phyloP scores from a whole-genome alignment of 2,329 filamentous ascomycete genomes.

The Mycosphaerella sp. region DNA sequence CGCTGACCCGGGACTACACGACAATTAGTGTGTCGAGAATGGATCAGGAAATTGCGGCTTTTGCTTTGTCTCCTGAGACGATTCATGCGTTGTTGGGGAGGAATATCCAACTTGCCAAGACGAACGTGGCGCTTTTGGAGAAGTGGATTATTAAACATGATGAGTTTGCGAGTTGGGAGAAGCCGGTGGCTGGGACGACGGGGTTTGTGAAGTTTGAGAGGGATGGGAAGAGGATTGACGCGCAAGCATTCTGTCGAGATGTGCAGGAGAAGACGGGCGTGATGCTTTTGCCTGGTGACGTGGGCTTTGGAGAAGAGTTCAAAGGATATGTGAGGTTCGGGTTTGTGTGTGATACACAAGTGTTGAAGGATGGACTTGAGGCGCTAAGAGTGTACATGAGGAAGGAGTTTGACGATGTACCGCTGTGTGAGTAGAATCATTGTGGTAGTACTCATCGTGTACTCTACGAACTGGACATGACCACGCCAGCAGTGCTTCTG shows the following conservation, averaged over 20 bases:
- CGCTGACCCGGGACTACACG: constrained; percentile 69
- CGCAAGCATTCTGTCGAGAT: constrained; percentile 64
- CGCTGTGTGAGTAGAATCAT: constrained; percentile 19
- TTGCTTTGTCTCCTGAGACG: constrained; percentile 60
- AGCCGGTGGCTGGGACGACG: constrained; percentile 72
- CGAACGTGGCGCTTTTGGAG: constrained; percentile 61
- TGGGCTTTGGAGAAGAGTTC: constrained; percentile 69
- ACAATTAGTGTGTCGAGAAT: constrained; percentile 80
- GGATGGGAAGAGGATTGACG: constrained; percentile 59
- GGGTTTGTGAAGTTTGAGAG: constrained; percentile 66
- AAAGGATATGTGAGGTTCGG: constrained; percentile 71
- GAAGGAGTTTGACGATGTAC: constrained; percentile 50
- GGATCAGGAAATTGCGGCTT: constrained; percentile 71
- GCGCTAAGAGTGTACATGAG: constrained; percentile 50
- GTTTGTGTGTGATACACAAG: constrained; percentile 64
- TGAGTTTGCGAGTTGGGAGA: constrained; percentile 62
- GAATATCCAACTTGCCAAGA: constrained; percentile 61
- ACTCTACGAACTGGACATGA: neutral
- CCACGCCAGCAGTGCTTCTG: too few relatives aligned
- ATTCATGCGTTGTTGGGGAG: constrained; percentile 58
- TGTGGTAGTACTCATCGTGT: neutral
- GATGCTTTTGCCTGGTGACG: constrained; percentile 66
- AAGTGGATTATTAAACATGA: constrained; percentile 60
- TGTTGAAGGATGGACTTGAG: constrained; percentile 61
- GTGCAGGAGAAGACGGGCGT: constrained; percentile 64